These are phyloP conservation scores for Microdochium trichocladiopsis DNA, from an alignment of 2,329 filamentous ascomycete species.

Conservation along the genomic window DNA sequence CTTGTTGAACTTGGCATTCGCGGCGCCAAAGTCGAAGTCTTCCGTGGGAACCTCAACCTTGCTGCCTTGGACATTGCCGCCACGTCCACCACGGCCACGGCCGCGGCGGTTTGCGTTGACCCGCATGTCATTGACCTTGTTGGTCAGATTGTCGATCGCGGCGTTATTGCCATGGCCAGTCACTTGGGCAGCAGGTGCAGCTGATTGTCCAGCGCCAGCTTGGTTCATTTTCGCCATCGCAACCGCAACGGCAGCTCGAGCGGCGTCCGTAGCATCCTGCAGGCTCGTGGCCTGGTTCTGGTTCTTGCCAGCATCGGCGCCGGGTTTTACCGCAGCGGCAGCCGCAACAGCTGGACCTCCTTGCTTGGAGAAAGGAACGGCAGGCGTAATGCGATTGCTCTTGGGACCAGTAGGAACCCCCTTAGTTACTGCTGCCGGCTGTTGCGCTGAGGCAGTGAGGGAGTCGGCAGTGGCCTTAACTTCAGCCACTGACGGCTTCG, in stretches of 20 bases:
- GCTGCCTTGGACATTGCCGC: slow-evolving; percentile 40
- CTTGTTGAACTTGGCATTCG: slow-evolving; percentile 86
- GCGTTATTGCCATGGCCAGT: slow-evolving; percentile 6
- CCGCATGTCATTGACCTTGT: slow-evolving; percentile 72
- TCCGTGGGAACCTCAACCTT: slow-evolving; percentile 85
- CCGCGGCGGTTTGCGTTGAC: slow-evolving; percentile 49
- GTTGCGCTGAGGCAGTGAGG: slow-evolving; percentile 27
- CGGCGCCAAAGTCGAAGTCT: slow-evolving; percentile 85
- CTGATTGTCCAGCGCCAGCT: slow-evolving; percentile 18
- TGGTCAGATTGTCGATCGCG: slow-evolving; percentile 61
- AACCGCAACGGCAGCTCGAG: slow-evolving; percentile 70
- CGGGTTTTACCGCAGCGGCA: slow-evolving; percentile 24
- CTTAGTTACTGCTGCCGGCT: slow-evolving; percentile 27
- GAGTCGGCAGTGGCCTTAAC: slow-evolving; percentile 48
- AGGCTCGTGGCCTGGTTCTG: slow-evolving; percentile 33
- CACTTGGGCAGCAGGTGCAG: slow-evolving; percentile 11
- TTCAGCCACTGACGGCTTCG: slow-evolving; percentile 55
- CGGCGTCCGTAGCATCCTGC: slow-evolving; percentile 65
- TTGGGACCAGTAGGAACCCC: slow-evolving; percentile 39
- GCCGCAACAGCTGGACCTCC: slow-evolving; percentile 16
- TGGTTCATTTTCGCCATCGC: slow-evolving; percentile 66
- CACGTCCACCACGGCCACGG: slow-evolving; percentile 26
- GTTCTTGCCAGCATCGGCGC: slow-evolving; percentile 26
- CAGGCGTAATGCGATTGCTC: slow-evolving; percentile 53
- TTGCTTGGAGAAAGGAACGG: slow-evolving; percentile 42